phyloP scores from a whole-genome alignment of 2,329 filamentous ascomycete genomes.

The Verticillium nubilum region DNA sequence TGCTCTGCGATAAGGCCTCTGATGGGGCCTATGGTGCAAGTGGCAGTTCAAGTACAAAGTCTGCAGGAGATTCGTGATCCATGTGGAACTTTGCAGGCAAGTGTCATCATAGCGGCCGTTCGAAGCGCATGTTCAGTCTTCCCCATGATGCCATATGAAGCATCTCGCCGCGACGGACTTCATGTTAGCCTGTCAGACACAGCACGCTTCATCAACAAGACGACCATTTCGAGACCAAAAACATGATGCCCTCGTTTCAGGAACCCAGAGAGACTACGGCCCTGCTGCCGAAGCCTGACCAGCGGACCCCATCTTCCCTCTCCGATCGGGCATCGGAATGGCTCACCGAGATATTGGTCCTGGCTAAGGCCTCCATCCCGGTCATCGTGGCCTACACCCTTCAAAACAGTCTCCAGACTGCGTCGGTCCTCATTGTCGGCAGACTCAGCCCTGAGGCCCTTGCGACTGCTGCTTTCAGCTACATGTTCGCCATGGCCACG shows the following conservation, averaged over 20 bases:
- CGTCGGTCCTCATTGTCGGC: slow-evolving; percentile 77
- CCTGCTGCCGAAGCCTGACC: slow-evolving; percentile 8
- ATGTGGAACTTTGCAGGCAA: background rate
- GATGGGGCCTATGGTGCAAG: background rate
- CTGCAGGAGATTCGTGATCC: background rate
- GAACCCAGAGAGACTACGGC: slow-evolving; percentile 11
- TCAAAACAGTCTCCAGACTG: slow-evolving; percentile 79
- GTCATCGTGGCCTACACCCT: slow-evolving; percentile 81
- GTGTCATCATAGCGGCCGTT: background rate
- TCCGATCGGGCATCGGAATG: background rate
- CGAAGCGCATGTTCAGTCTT: background rate
- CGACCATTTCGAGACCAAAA: background rate
- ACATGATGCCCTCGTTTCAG: background rate
- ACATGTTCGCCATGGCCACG: slow-evolving; percentile 91
- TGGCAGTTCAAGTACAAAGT: background rate
- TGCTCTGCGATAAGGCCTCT: background rate
- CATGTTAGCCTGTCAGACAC: background rate
- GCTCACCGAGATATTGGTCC: slow-evolving; percentile 55
- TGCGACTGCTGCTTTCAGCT: slow-evolving; percentile 78
- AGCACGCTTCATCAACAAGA: background rate
- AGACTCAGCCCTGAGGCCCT: slow-evolving; percentile 73
- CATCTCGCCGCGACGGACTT: background rate
- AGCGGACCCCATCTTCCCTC: background rate
- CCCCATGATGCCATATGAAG: background rate
- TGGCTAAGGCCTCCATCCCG: slow-evolving; percentile 65